These are phyloP conservation scores for Ogataea neopini DNA, from an alignment of 805 yeast species.

Conservation along the genomic window DNA sequence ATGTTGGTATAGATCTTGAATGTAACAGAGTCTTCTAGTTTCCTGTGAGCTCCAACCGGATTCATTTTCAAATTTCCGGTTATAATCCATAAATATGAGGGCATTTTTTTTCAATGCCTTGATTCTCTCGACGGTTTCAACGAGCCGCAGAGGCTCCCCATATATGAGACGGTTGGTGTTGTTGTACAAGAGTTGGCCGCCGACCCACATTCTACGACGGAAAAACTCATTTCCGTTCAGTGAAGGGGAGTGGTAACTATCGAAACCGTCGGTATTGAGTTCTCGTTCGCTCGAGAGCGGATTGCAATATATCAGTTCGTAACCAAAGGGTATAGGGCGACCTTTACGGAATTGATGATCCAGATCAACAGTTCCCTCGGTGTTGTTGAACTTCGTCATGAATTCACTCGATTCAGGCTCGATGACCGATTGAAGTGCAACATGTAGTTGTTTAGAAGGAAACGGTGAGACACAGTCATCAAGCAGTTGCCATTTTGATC, in stretches of 20 bases:
- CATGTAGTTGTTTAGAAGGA: slow-evolving; percentile 29
- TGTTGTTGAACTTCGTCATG: slow-evolving; percentile 17
- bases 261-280: slow-evolving; percentile 77
- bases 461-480: slow-evolving; percentile 33
- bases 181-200: slow-evolving; percentile 57
- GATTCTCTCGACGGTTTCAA: slow-evolving; percentile 51
- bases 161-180: slow-evolving; percentile 34
- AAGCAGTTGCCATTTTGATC: slow-evolving; percentile 24
- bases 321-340: slow-evolving; percentile 46
- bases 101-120: slow-evolving; percentile 38
- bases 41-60: slow-evolving; percentile 45
- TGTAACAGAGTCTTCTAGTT: slow-evolving; percentile 60
- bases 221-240: slow-evolving; percentile 34
- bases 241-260: slow-evolving; percentile 69
- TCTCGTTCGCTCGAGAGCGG: slow-evolving; percentile 49
- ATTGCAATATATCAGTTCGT: slow-evolving; percentile 67
- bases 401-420: slow-evolving; percentile 8
- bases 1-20: slow-evolving; percentile 39
- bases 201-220: slow-evolving; percentile 75
- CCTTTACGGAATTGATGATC: slow-evolving; percentile 23
- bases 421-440: slow-evolving; percentile 31
- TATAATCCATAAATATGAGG: slow-evolving; percentile 51
- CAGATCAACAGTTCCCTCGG: slow-evolving; percentile 1
- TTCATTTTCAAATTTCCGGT: slow-evolving; percentile 44
- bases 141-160: slow-evolving; percentile 46